phyloP scores from a whole-genome alignment of 1,139 yeast species.

The Chernovozyma aurita region DNA sequence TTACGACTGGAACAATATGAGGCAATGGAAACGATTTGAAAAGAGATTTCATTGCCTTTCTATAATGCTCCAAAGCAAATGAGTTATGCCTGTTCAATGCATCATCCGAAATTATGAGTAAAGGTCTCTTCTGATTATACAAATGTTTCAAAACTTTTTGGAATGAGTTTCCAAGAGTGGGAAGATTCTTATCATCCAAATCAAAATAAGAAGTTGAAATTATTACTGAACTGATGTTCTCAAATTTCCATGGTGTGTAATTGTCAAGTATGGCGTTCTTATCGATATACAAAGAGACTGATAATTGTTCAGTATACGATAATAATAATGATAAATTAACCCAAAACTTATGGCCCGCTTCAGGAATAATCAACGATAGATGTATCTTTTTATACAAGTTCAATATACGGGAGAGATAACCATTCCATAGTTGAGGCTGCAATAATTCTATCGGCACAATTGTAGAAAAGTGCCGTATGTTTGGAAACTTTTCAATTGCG shows the following conservation, averaged over 20 bases:
- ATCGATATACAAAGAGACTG: constrained; percentile 32
- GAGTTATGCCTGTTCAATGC: background rate
- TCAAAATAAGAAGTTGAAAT: background rate
- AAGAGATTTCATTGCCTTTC: constrained; percentile 2
- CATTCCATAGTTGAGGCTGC: background rate
- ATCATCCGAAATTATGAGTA: background rate
- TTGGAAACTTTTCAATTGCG: background rate
- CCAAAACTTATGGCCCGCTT: constrained; percentile 4
- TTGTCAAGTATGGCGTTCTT: background rate
- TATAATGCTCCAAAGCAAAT: background rate
- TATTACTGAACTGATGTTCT: background rate
- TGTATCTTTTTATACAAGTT: background rate
- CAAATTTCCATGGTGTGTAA: background rate
- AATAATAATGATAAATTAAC: background rate
- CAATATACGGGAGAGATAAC: background rate
- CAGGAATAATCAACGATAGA: constrained; percentile 2
- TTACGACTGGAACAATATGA: background rate
- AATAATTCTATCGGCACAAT: background rate
- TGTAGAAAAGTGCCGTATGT: background rate
- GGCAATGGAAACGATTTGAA: constrained; percentile 11
- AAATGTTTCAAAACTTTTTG: background rate
- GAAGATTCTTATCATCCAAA: background rate
- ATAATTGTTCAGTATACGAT: constrained; percentile 42
- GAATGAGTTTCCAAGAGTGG: background rate
- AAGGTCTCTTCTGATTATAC: background rate